Percentiles rank a stretch among this genome's conserved stretches.
Conservation (phyloP, 805 yeast species). For the Candida bentonensis region DNA sequence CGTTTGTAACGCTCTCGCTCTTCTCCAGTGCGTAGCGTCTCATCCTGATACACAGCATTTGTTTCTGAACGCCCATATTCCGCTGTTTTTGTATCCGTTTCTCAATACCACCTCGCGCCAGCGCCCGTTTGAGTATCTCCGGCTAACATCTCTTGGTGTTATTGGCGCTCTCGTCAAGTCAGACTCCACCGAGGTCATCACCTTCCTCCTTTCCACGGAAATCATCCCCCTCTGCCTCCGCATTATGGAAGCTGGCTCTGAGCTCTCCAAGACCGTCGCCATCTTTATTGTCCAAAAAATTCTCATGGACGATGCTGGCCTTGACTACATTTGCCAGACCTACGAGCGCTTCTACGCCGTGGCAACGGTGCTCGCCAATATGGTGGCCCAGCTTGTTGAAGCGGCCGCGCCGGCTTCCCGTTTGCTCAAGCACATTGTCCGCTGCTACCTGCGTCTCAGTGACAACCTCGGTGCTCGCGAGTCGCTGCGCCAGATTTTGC, state of each 20-base stretch:
- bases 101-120: constrained; percentile 83
- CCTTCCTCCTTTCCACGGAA: constrained; percentile 84
- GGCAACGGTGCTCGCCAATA: constrained; percentile 67
- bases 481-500: constrained; percentile 68
- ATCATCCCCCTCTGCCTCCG: constrained; percentile 88
- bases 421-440: constrained; percentile 78
- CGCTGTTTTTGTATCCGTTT: constrained; percentile 85
- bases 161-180: constrained; percentile 94
- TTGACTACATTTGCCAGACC: constrained; percentile 86
- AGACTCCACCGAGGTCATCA: constrained; percentile 90
- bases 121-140: constrained; percentile 82
- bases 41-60: constrained; percentile 80
- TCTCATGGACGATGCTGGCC: constrained; percentile 79
- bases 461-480: constrained; percentile 86
- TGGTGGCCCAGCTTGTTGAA: constrained; percentile 75
- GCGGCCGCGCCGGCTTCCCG: constrained; percentile 58
- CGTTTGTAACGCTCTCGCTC: constrained; percentile 89
- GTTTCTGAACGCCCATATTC: constrained; percentile 81
- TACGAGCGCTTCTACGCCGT: constrained; percentile 92
- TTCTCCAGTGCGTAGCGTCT: constrained; percentile 92
- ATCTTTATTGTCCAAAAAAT: constrained; percentile 91
- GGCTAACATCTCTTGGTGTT: constrained; percentile 89
- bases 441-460: constrained; percentile 81
- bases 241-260: constrained; percentile 92
- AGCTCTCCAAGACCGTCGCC: constrained; percentile 89